Conservation (phyloP, 139 green algal species). For the Limnomonas spitsbergensis region DNA sequence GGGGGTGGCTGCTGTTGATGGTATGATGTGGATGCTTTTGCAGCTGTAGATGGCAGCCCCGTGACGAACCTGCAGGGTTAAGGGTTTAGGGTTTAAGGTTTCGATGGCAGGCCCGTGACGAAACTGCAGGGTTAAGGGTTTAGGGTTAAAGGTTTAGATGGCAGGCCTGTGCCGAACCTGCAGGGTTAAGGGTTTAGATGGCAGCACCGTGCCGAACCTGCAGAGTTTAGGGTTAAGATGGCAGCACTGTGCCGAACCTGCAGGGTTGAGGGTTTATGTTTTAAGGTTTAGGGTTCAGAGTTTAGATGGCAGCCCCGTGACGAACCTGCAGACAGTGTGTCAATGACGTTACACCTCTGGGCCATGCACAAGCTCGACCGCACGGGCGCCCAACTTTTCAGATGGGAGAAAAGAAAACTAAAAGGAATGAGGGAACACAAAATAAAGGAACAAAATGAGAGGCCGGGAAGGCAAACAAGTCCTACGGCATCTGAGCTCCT, state of each 20-base stretch:
- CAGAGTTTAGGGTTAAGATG: not conserved
- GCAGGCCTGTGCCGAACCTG: not conserved
- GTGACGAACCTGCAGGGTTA: conserved; percentile 14
- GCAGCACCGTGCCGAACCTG: not conserved
- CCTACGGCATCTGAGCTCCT: too few relatives aligned
- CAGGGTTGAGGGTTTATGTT: not conserved
- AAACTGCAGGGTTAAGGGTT: not conserved
- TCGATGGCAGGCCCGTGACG: too few relatives aligned
- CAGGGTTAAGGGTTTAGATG: not conserved
- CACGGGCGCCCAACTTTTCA: too few relatives aligned
- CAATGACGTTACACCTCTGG: too few relatives aligned
- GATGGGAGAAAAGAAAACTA: too few relatives aligned
- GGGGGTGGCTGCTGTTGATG: not conserved
- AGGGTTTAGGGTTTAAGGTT: too few relatives aligned
- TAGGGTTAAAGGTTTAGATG: not conserved
- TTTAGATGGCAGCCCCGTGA: not conserved
- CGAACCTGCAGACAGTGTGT: not conserved
- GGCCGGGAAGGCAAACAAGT: too few relatives aligned
- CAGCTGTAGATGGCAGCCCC: conserved; percentile 13
- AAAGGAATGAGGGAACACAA: too few relatives aligned
- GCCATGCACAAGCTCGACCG: too few relatives aligned
- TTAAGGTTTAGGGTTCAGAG: not conserved
- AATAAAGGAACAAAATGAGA: too few relatives aligned
- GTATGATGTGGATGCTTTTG: not conserved
- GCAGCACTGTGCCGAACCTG: not conserved